Base-by-base conservation (phyloP, 1,284 basidiomycete genomes). In the Ganoderma sinense region DNA sequence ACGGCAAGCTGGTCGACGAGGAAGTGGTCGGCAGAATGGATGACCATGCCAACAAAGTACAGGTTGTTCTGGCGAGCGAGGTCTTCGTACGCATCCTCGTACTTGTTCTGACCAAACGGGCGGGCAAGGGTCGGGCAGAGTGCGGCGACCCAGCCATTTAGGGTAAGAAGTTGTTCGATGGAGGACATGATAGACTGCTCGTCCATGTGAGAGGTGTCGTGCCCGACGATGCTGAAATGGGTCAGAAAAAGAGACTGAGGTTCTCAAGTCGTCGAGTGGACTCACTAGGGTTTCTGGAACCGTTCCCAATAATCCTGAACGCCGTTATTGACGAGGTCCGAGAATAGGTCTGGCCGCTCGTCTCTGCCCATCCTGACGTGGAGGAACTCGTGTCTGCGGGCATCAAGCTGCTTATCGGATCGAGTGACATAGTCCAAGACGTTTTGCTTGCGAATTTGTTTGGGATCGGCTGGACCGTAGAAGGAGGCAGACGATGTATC, bases 71-170 rank as follows among this genome's bases (percentile, higher is more conserved):
- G 88, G 41, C 86, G 85, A 23, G 92, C 90, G 69, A 98, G 89
- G 78, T 97, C 96, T 75, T 95, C 93, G 81, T 96, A 98, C 39
- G 92, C 88, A 74, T 94, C 91, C 66, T 97, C 93, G 70, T 89
- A 85, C 75, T 89, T 91, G 82, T 94, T 95, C 78, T 96, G 93
- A 14, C 94, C 94, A 77, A 98, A 98, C 1, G 97, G 97, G 20
- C 97, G 90, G 4, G 89, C 89, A 58, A 98, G 88, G 4, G 94
- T 96, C 10, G 96, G 95, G 81, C 96, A 98, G 45, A 95, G 90
- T 11, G 95, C 95, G n/a, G 96, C 95, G n/a, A 97, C 97, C 97
- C 97, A 98, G n/a, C 97, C 97, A 78, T 98, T 97, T 69, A 98
- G 88, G 26, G 94, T 92, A 29, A 98, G 86, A 1, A 98, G 86